Evolutionary conservation across 2,329 filamentous ascomycete genomes (phyloP), one percentile per base, ranked within the genome.

Genomic region (Clonostachys solani): DNA sequence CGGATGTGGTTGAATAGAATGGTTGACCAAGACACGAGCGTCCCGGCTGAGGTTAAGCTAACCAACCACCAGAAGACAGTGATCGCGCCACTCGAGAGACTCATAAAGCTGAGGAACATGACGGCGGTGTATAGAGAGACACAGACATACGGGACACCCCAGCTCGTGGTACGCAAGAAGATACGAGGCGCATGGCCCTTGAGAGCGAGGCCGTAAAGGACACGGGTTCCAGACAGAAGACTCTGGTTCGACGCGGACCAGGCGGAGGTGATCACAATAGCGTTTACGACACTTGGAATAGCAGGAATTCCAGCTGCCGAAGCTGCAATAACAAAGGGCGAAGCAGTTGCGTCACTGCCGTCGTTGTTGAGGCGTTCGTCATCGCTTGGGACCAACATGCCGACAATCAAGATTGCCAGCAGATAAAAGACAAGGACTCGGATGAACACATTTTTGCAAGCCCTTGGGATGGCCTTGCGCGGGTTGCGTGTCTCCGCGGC

Each of bases 231-330:
- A 2, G 78, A 69, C 38, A 74, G 68, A 33, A 91, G 69, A 57
- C 77, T 80, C 53, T 85, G 81, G 54, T 90, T 90, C 1, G 79
- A 82, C 0, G 85, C 76, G 0, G 85, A 89, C 66, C 81, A 84
- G 0, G 84, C 86, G 0, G 84, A 86, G 0, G 83, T 87, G 53
- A 91, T 74, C 54, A 92, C 84, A 23, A 91, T 74, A 34, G 86
- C 87, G 61, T 92, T 92, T 64, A 92, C 83, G 47, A 92, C 78
- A 7, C 80, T 82, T 0, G 86, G 84, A 5, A 91, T 77, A 7
- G 77, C 84, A 5, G 71, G 73, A 48, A 91, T 83, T 1, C 84
- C 81, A 3, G 86, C 87, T 33, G 80, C 77, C 9, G 77, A 73
- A 36, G 85, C 82, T 16, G 86, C 87, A 52, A 91, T 87, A 49